Conservation (phyloP, 495 filamentous ascomycete genomes). For the Aspergillus biplanus region DNA sequence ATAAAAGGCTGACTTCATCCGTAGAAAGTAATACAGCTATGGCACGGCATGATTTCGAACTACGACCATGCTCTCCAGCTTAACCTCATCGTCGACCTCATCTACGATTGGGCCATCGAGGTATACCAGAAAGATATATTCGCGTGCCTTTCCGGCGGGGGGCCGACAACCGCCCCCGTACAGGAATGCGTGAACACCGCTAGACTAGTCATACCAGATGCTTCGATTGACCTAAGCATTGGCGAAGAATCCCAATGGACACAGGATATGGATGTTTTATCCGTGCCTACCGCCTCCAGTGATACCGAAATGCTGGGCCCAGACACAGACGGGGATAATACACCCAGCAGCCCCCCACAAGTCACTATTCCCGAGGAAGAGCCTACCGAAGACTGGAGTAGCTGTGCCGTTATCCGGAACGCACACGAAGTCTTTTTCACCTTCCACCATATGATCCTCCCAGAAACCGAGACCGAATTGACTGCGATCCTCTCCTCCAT, state of each 20-base stretch:
- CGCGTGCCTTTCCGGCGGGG: neutral
- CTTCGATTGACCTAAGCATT: neutral
- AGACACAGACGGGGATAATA: neutral
- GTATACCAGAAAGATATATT: slow-evolving; percentile 4
- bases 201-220: neutral
- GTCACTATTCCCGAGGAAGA: neutral
- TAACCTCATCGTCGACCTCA: neutral
- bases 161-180: neutral
- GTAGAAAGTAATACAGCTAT: neutral
- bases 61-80: slow-evolving; percentile 2
- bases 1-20: neutral
- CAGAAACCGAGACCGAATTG: neutral
- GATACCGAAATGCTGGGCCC: neutral
- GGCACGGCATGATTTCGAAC: neutral
- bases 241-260: neutral
- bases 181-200: neutral
- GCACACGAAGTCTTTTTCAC: neutral
- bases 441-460: neutral
- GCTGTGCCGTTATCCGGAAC: neutral
- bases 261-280: neutral
- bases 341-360: neutral
- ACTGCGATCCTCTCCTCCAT: neutral
- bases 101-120: slow-evolving; percentile 1
- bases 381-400: neutral
- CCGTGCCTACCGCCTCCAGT: neutral